Evolutionary conservation across 1,139 yeast genomes (phyloP).

Genomic region (Candida sojae): DNA sequence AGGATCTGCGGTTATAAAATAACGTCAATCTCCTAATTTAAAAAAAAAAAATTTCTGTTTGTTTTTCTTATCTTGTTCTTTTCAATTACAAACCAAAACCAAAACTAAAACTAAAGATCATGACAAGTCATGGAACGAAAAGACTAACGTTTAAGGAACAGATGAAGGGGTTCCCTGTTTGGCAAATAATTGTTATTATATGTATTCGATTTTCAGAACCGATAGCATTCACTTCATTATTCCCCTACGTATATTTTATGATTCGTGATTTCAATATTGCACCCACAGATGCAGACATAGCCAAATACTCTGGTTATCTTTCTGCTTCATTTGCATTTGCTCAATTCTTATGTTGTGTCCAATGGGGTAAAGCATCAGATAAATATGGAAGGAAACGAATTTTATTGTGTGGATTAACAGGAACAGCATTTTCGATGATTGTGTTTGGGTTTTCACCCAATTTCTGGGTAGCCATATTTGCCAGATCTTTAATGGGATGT

Average conservation of each 20-base stretch:
- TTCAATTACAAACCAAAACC: not conserved
- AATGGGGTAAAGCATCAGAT: slow-evolving; percentile 38
- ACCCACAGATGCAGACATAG: slow-evolving; percentile 33
- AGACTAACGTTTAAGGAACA: slow-evolving; percentile 23
- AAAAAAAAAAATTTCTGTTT: no score
- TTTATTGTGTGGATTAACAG: slow-evolving; percentile 31
- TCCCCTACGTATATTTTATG: slow-evolving; percentile 43
- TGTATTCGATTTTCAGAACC: slow-evolving; percentile 39
- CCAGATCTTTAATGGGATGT: slow-evolving; percentile 35
- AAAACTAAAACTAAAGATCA: not conserved
- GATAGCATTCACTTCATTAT: slow-evolving; percentile 39
- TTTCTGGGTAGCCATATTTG: slow-evolving; percentile 33
- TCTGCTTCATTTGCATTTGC: slow-evolving; percentile 40
- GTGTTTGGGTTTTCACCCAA: slow-evolving; percentile 37
- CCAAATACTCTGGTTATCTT: slow-evolving; percentile 39
- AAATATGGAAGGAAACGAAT: slow-evolving; percentile 35
- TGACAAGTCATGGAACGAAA: not conserved
- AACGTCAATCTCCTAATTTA: no score
- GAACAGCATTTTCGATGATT: slow-evolving; percentile 29
- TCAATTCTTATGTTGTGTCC: slow-evolving; percentile 38
- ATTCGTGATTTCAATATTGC: slow-evolving; percentile 39
- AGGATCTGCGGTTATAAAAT: no score
- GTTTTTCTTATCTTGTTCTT: not conserved
- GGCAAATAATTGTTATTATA: slow-evolving; percentile 36
- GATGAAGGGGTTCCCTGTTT: slow-evolving; percentile 33